A percentile compares a stretch with the other conserved stretches of the same genome.
These are phyloP conservation scores for Phylloporus sp. DNA, from an alignment of 1,284 basidiomycete genomes.

Conservation along the genomic window DNA sequence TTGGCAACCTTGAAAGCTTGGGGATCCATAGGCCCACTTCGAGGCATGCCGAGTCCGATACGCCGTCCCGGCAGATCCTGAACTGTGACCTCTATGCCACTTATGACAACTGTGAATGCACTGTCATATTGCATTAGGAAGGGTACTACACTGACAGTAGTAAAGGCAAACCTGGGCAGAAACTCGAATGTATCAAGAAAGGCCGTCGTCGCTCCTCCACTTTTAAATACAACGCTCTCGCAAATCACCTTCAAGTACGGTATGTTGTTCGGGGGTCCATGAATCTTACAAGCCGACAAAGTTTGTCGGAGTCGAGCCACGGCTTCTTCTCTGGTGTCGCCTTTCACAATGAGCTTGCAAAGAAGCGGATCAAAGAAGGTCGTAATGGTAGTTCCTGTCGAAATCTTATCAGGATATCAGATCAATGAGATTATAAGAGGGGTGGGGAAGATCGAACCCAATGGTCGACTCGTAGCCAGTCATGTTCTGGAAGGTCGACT, in stretches of 20 bases:
- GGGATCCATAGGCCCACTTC: slow-evolving; percentile 70
- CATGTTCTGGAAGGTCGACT: slow-evolving; percentile 47
- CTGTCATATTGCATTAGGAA: slow-evolving; percentile 33
- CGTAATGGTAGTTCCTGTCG: slow-evolving; percentile 56
- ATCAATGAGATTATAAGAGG: background rate
- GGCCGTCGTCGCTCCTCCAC: slow-evolving; percentile 56
- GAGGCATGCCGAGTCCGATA: slow-evolving; percentile 65
- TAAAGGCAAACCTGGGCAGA: slow-evolving; percentile 42
- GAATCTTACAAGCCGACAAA: slow-evolving; percentile 43
- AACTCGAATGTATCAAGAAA: slow-evolving; percentile 57
- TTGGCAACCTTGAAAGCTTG: slow-evolving; percentile 65
- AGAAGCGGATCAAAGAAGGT: slow-evolving; percentile 63
- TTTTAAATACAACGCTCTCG: slow-evolving; percentile 43
- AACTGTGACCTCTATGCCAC: slow-evolving; percentile 63
- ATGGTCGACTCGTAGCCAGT: slow-evolving; percentile 58
- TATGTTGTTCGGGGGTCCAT: slow-evolving; percentile 61
- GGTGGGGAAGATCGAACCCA: slow-evolving; percentile 45
- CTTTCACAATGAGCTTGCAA: slow-evolving; percentile 56
- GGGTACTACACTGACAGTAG: background rate
- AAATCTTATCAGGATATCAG: slow-evolving; percentile 40
- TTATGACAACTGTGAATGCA: slow-evolving; percentile 58
- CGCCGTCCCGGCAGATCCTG: slow-evolving; percentile 68
- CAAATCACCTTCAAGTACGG: slow-evolving; percentile 55
- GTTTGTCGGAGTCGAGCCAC: slow-evolving; percentile 43
- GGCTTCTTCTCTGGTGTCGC: slow-evolving; percentile 45